Conservation (phyloP, 352 stramenopile species). For the Phytopythium helicoides region DNA sequence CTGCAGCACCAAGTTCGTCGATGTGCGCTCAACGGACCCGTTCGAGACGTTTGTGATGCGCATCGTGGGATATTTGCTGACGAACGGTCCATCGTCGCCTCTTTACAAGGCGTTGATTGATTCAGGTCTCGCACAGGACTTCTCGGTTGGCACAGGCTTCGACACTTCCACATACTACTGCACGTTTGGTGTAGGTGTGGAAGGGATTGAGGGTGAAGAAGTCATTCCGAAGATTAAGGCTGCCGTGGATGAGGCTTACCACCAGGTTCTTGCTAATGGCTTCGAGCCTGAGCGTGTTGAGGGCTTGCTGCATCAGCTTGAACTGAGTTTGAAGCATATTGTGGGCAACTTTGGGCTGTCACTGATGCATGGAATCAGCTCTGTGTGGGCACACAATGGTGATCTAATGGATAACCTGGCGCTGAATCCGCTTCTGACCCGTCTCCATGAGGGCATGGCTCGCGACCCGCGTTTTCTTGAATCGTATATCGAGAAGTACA, state of each 20-base stretch:
- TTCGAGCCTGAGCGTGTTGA: conserved; percentile 76
- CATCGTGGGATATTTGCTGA: conserved; percentile 75
- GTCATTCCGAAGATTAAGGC: conserved; percentile 58
- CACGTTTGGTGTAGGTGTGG: conserved; percentile 76
- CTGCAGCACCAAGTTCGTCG: conserved; percentile 68
- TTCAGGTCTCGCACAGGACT: conserved; percentile 73
- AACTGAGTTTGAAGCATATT: conserved; percentile 84
- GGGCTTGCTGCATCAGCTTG: conserved; percentile 74
- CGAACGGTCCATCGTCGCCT: conserved; percentile 74
- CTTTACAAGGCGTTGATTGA: conserved; percentile 83
- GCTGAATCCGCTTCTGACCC: conserved; percentile 64
- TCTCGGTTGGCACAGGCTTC: conserved; percentile 73
- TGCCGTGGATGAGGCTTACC: conserved; percentile 48
- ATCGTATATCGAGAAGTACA: conserved; percentile 45
- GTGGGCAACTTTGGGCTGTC: conserved; percentile 80
- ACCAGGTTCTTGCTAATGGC: conserved; percentile 54
- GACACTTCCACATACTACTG: conserved; percentile 78
- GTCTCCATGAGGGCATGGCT: conserved; percentile 58
- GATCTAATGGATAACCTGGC: conserved; percentile 65
- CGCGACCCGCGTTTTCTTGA: conserved; percentile 67
- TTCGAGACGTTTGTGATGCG: conserved; percentile 80
- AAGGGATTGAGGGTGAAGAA: conserved; percentile 56
- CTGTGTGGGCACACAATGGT: conserved; percentile 65
- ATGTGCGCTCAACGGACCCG: conserved; percentile 61
- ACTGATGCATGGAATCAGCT: conserved; percentile 70